Evolutionary conservation across 176 grass and related monocot species (phyloP).

Genomic region (Bromus sterilis): DNA sequence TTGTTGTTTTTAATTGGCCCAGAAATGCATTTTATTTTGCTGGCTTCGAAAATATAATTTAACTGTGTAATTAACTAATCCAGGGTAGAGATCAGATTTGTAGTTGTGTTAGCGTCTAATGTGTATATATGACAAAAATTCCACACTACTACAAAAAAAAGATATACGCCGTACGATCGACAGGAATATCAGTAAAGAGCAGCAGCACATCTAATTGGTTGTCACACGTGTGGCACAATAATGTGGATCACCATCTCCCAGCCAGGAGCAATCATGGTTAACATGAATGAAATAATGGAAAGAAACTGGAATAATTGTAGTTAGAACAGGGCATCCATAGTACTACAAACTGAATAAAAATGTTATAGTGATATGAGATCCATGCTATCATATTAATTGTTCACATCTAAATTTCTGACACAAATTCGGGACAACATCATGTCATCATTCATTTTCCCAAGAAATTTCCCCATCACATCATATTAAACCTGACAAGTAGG

Average conservation of each 20-base stretch:
- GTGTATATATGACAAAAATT: background rate
- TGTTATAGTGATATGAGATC: background rate
- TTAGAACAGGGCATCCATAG: slow-evolving; percentile 1
- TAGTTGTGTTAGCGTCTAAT: background rate
- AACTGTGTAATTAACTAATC: background rate
- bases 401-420: background rate
- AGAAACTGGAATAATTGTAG: background rate
- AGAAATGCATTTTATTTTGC: background rate
- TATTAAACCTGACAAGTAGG: no score
- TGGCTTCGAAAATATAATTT: background rate
- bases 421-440: background rate
- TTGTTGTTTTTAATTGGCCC: background rate
- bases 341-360: background rate
- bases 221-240: slow-evolving; percentile 38
- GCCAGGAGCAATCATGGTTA: slow-evolving; percentile 28
- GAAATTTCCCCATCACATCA: background rate
- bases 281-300: slow-evolving; percentile 9
- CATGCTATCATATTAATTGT: background rate
- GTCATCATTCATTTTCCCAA: background rate
- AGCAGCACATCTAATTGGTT: slow-evolving; percentile 3
- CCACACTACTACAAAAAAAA: no score
- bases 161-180: background rate
- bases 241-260: slow-evolving; percentile 34
- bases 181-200: background rate
- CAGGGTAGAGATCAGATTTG: background rate